Conservation (phyloP, 805 yeast species). For the Zygoascus bituminiphila region DNA sequence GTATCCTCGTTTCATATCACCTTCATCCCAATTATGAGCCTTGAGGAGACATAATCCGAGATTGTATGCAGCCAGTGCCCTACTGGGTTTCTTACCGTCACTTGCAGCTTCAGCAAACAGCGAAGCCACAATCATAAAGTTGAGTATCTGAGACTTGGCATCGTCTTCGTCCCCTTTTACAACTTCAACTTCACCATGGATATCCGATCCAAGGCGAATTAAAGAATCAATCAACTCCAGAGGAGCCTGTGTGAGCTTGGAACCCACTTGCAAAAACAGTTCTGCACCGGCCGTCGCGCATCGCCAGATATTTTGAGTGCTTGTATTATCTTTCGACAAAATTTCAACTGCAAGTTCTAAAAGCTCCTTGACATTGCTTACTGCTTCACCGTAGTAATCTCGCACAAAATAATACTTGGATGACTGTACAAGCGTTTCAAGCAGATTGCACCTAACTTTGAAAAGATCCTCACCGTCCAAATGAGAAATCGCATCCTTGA, state of each 20-base stretch:
- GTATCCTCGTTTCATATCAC: slow-evolving; percentile 20
- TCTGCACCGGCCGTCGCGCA: slow-evolving; percentile 49
- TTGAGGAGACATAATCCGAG: slow-evolving; percentile 58
- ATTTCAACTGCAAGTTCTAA: slow-evolving; percentile 37
- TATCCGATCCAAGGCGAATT: slow-evolving; percentile 19
- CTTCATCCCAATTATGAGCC: slow-evolving; percentile 32
- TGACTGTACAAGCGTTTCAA: slow-evolving; percentile 44
- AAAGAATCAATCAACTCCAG: slow-evolving; percentile 27
- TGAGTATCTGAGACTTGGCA: slow-evolving; percentile 9
- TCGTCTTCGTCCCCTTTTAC: slow-evolving; percentile 13
- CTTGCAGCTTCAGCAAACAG: slow-evolving; percentile 5
- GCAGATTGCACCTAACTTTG: slow-evolving; percentile 40
- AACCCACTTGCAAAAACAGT: slow-evolving; percentile 47
- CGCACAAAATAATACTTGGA: slow-evolving; percentile 43
- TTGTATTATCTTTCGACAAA: slow-evolving; percentile 28
- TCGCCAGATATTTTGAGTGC: slow-evolving; percentile 57
- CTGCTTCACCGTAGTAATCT: slow-evolving; percentile 64
- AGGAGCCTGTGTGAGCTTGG: slow-evolving; percentile 45
- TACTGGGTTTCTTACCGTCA: slow-evolving; percentile 25
- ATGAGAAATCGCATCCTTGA: slow-evolving; percentile 39
- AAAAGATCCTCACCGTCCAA: slow-evolving; percentile 24
- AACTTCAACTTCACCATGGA: slow-evolving; percentile 7
- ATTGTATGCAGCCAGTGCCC: slow-evolving; percentile 46
- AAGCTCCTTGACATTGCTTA: slow-evolving; percentile 39
- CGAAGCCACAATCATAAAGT: slow-evolving; percentile 2